These are phyloP conservation scores for Straminergon stramineum DNA, from an alignment of 225 moss, liverwort and hornwort species.

Conservation along the genomic window DNA sequence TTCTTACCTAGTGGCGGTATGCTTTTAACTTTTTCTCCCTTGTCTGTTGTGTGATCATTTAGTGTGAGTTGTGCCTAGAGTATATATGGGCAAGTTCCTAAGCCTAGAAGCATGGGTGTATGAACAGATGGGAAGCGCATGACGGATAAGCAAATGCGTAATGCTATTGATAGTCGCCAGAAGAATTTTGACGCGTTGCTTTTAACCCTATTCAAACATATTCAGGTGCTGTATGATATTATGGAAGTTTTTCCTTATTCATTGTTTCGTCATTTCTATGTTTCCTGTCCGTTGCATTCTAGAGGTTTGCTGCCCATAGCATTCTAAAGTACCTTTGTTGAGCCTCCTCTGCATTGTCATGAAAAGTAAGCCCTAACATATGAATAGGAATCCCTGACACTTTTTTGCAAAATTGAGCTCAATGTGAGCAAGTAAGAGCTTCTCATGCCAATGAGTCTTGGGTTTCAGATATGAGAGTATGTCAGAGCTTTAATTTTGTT, in stretches of 20 bases:
- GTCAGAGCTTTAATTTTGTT: not conserved
- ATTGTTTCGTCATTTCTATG: not conserved
- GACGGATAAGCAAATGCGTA: conserved; percentile 57
- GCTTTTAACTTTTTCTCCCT: not conserved
- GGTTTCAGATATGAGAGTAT: not conserved
- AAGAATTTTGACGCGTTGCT: conserved; percentile 53
- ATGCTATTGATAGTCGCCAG: conserved; percentile 51
- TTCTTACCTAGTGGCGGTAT: conserved; percentile 62
- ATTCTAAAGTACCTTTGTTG: not conserved
- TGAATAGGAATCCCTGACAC: not conserved
- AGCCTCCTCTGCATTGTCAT: not conserved
- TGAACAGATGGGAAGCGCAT: conserved; percentile 66
- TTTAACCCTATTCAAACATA: conserved; percentile 19
- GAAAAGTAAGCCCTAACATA: not conserved
- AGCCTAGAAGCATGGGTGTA: not conserved
- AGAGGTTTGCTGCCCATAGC: not conserved
- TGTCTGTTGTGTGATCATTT: not conserved
- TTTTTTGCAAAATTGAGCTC: not conserved
- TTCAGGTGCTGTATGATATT: conserved; percentile 38
- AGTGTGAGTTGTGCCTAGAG: not conserved
- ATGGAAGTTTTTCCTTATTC: not conserved
- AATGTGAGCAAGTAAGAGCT: not conserved
- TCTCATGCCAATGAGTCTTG: not conserved
- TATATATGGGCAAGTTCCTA: not conserved
- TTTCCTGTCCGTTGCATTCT: not conserved